Conservation (phyloP, 1,284 basidiomycete species). For the Cryptococcus depauperatus region DNA sequence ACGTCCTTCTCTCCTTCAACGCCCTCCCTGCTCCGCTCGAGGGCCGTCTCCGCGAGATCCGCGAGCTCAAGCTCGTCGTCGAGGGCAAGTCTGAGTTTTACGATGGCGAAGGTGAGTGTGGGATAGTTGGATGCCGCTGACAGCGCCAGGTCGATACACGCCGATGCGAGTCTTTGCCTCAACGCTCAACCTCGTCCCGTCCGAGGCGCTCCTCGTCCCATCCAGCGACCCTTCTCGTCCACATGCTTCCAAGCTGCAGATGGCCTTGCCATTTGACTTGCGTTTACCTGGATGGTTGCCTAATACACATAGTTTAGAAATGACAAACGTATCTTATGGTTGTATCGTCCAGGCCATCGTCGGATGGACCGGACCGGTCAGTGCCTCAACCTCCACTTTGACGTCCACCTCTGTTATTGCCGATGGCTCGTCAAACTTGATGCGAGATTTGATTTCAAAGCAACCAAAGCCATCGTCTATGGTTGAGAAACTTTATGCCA, state of each 20-base stretch:
- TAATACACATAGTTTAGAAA: constrained; percentile 21
- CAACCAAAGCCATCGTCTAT: constrained; percentile 4
- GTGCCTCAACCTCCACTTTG: neutral
- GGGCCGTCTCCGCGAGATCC: constrained; percentile 18
- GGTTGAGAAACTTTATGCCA: constrained; percentile 13
- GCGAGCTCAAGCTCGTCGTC: constrained; percentile 25
- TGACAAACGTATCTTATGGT: constrained; percentile 31
- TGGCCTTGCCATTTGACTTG: constrained; percentile 40
- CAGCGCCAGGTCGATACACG: constrained; percentile 35
- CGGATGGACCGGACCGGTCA: constrained; percentile 23
- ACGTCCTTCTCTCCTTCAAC: constrained; percentile 19
- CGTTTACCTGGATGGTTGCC: constrained; percentile 43
- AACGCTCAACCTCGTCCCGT: constrained; percentile 14
- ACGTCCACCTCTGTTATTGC: neutral
- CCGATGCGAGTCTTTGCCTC: constrained; percentile 26
- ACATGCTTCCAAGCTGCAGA: constrained; percentile 9
- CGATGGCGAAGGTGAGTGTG: constrained; percentile 33
- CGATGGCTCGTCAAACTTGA: neutral
- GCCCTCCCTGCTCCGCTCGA: constrained; percentile 15
- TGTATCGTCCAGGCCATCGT: constrained; percentile 20
- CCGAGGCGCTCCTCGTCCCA: constrained; percentile 17
- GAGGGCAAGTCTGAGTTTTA: constrained; percentile 42
- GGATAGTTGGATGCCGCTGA: neutral
- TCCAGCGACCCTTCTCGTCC: constrained; percentile 8
- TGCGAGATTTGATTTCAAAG: constrained; percentile 1